These are phyloP conservation scores for Collybiopsis luxurians DNA, from an alignment of 768 basidiomycete species.

Conservation along the genomic window DNA sequence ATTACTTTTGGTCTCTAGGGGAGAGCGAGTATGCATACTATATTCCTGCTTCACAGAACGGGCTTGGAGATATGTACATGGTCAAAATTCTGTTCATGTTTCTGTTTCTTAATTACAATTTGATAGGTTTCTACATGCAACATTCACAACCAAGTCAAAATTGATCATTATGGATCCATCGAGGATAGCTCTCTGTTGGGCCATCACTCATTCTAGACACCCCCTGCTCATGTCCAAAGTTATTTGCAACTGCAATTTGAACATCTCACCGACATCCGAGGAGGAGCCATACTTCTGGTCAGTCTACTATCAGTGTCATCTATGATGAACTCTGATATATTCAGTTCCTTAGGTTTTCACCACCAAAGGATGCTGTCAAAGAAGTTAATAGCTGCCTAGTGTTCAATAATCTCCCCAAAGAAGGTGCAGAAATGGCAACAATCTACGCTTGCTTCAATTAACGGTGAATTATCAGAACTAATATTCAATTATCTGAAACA, in stretches of 20 bases:
- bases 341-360: constrained; percentile 37
- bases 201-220: constrained; percentile 52
- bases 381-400: constrained; percentile 40
- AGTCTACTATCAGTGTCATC: neutral
- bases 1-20: constrained; percentile 23
- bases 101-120: no score
- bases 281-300: constrained; percentile 4
- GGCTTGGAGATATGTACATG: no score
- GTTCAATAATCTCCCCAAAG: constrained; percentile 34
- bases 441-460: neutral
- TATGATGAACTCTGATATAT: neutral
- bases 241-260: constrained; percentile 23
- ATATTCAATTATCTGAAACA: constrained; percentile 53
- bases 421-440: constrained; percentile 29
- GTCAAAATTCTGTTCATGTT: no score
- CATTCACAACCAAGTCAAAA: constrained; percentile 22
- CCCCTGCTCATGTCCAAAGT: constrained; percentile 53
- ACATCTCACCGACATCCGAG: neutral
- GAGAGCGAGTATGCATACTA: constrained; percentile 30
- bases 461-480: constrained; percentile 27
- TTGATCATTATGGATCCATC: constrained; percentile 12
- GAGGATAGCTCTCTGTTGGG: constrained; percentile 53
- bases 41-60: constrained; percentile 24
- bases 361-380: constrained; percentile 38
- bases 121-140: constrained; percentile 28